A percentile compares a stretch with the other conserved stretches of the same genome.
These are phyloP conservation scores for Talaromyces wortmannii DNA, from an alignment of 495 filamentous ascomycete species.

Conservation along the genomic window DNA sequence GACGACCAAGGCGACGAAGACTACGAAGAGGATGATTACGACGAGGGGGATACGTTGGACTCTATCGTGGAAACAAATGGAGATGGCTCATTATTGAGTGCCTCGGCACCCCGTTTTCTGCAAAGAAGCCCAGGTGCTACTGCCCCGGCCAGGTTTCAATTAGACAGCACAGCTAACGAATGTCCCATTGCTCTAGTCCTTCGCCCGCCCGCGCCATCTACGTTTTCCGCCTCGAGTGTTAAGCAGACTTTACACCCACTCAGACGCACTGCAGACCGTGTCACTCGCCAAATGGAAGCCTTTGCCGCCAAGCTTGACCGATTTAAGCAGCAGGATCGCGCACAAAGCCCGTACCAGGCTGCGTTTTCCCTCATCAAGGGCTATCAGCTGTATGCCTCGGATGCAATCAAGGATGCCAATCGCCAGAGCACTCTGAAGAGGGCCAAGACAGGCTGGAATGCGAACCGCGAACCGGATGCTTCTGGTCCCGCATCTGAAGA, in stretches of 20 bases:
- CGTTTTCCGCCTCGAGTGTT: conserved; percentile 43
- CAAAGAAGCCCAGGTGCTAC: conserved; percentile 11
- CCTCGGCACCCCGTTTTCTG: conserved; percentile 12
- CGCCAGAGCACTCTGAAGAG: conserved; percentile 29
- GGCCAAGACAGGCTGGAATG: conserved; percentile 21
- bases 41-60: conserved; percentile 11
- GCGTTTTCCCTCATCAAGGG: conserved; percentile 37
- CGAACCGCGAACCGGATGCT: conserved; percentile 24
- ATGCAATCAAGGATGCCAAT: conserved; percentile 31
- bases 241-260: conserved; percentile 48
- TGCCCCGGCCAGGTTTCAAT: not conserved
- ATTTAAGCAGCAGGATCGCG: conserved; percentile 34
- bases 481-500: conserved; percentile 24
- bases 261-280: conserved; percentile 50
- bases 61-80: conserved; percentile 13
- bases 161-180: conserved; percentile 10
- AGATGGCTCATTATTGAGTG: conserved; percentile 11
- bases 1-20: conserved; percentile 18
- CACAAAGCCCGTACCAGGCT: conserved; percentile 19
- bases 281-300: conserved; percentile 55
- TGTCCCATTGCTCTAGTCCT: conserved; percentile 7
- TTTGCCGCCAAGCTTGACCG: conserved; percentile 62
- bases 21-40: conserved; percentile 19
- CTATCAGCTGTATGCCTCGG: conserved; percentile 32
- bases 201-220: conserved; percentile 18